Conservation (phyloP, 2,329 filamentous ascomycete genomes). For the Akanthomyces muscarius region DNA sequence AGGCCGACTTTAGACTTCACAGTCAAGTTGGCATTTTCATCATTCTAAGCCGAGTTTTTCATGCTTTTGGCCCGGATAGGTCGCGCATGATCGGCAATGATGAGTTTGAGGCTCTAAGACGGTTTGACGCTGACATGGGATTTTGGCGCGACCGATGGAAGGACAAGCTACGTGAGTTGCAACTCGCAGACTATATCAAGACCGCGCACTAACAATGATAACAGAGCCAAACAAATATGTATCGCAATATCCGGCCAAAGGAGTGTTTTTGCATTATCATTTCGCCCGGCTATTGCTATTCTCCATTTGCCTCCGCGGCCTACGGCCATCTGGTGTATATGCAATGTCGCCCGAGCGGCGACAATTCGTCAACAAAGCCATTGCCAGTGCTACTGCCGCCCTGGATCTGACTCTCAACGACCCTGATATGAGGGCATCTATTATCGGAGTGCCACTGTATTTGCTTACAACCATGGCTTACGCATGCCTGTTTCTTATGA, state of each 20-base stretch:
- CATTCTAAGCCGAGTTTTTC: conserved; percentile 55
- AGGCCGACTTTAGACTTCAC: conserved; percentile 52
- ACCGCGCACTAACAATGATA: conserved; percentile 17
- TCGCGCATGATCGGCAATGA: conserved; percentile 32
- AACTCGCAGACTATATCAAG: not conserved
- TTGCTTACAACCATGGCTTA: conserved; percentile 32
- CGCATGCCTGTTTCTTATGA: conserved; percentile 31
- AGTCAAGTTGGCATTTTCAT: conserved; percentile 58
- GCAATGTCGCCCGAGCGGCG: conserved; percentile 41
- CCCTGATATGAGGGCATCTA: conserved; percentile 28
- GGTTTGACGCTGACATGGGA: conserved; percentile 30
- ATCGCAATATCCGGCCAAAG: conserved; percentile 46
- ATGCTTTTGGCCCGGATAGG: conserved; percentile 54
- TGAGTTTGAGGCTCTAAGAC: conserved; percentile 30
- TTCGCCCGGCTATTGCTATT: conserved; percentile 48
- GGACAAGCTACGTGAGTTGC: conserved; percentile 28
- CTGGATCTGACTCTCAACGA: conserved; percentile 30
- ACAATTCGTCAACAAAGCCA: conserved; percentile 41
- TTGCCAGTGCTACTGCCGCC: conserved; percentile 30
- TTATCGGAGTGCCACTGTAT: conserved; percentile 32
- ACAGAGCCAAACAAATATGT: conserved; percentile 43
- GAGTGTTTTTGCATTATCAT: conserved; percentile 46
- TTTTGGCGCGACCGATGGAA: conserved; percentile 36
- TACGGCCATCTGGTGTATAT: conserved; percentile 32
- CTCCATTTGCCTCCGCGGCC: conserved; percentile 42